Evolutionary conservation across 805 yeast species (phyloP).

Genomic region (Candida sphagnicola): DNA sequence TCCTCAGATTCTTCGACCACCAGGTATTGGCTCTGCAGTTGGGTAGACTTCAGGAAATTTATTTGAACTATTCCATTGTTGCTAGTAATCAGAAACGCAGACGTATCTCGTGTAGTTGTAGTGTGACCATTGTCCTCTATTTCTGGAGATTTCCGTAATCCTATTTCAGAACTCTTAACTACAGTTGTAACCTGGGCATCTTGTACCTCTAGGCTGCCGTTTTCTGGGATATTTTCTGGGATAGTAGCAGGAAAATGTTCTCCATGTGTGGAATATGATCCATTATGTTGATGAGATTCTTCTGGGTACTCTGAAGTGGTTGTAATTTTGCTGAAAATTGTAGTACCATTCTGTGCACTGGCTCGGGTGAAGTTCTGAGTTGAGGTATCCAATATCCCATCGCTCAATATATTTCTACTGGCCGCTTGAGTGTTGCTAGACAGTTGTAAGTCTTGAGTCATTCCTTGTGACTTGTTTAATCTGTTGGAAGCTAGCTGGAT

Average conservation of each 20-base stretch:
- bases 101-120: too few relatives aligned
- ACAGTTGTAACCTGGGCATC: too few relatives aligned
- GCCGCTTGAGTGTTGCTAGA: not conserved
- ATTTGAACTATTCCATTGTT: not conserved
- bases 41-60: slow-evolving; percentile 1
- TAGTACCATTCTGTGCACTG: too few relatives aligned
- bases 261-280: not conserved
- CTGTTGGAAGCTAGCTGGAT: slow-evolving; percentile 2
- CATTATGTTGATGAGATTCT: too few relatives aligned
- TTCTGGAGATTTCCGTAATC: too few relatives aligned
- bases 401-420: not conserved
- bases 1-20: slow-evolving; percentile 32
- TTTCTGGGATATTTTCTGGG: not conserved
- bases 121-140: too few relatives aligned
- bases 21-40: slow-evolving; percentile 11
- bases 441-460: not conserved
- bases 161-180: too few relatives aligned
- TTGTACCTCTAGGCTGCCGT: not conserved
- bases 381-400: slow-evolving; percentile 1
- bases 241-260: not conserved
- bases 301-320: too few relatives aligned
- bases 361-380: not conserved
- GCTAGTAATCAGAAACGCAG: not conserved
- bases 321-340: too few relatives aligned
- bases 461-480: not conserved